Evolutionary conservation across 768 basidiomycete species (phyloP).

Genomic region (Suillus paluster): DNA sequence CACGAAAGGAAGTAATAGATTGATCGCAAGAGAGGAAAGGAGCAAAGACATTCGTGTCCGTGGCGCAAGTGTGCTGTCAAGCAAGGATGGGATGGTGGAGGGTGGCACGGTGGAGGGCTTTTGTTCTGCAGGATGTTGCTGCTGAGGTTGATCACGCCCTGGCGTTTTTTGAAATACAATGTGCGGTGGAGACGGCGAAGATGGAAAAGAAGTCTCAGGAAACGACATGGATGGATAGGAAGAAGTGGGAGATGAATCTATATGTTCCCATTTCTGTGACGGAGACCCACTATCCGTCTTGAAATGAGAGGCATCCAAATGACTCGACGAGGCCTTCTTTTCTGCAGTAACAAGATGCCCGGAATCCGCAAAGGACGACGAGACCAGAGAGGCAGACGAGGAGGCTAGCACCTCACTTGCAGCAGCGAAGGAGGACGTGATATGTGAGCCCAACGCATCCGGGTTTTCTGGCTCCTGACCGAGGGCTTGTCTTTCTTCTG

Average conservation of each 20-base stretch:
- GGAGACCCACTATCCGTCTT: conserved; percentile 26
- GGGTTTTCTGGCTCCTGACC: conserved; percentile 24
- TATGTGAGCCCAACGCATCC: conserved; percentile 31
- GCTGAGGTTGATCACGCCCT: conserved; percentile 32
- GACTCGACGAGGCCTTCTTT: conserved; percentile 29
- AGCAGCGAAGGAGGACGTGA: conserved; percentile 5
- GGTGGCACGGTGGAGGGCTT: conserved; percentile 30
- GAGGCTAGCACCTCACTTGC: conserved; percentile 18
- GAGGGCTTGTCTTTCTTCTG: conserved; percentile 47
- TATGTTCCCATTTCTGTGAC: conserved; percentile 76
- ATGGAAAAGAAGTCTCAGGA: conserved; percentile 62
- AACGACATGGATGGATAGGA: conserved; percentile 83
- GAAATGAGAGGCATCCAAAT: conserved; percentile 2
- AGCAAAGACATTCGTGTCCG: conserved; percentile 61
- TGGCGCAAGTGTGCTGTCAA: conserved; percentile 67
- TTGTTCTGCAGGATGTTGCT: conserved; percentile 26
- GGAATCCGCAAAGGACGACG: conserved; percentile 40
- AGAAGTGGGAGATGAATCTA: conserved; percentile 58
- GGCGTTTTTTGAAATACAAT: conserved; percentile 22
- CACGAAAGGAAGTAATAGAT: conserved; percentile 84
- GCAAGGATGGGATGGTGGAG: conserved; percentile 70
- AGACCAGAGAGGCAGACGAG: conserved; percentile 25
- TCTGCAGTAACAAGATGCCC: conserved; percentile 47
- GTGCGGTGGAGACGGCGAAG: conserved; percentile 43
- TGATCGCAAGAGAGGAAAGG: conserved; percentile 78